phyloP scores from a whole-genome alignment of 2,329 filamentous ascomycete species.

The Aspergillus sclerotialis region DNA sequence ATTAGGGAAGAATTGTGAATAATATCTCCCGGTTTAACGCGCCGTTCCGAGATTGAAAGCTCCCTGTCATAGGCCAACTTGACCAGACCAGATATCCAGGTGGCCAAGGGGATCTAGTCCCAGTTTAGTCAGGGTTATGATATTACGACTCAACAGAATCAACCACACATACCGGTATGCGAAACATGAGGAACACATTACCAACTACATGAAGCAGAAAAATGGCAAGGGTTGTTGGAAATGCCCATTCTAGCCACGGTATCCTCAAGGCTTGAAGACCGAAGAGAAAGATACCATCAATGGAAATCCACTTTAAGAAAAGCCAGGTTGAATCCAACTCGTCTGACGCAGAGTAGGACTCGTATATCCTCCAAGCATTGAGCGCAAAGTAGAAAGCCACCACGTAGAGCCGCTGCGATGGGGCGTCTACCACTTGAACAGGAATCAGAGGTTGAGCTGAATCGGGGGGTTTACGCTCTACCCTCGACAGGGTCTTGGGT shows the following conservation, averaged over 20 bases:
- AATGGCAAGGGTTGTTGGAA: constrained; percentile 61
- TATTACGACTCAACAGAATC: not conserved
- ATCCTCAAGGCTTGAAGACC: constrained; percentile 80
- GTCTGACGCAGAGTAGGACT: constrained; percentile 73
- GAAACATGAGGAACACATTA: constrained; percentile 89
- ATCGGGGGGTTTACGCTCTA: constrained; percentile 13
- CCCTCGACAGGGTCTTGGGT: constrained; percentile 17
- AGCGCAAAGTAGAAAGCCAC: constrained; percentile 70
- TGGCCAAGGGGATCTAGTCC: constrained; percentile 60
- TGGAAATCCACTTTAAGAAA: constrained; percentile 86
- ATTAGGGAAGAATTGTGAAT: constrained; percentile 91
- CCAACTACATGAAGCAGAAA: constrained; percentile 65
- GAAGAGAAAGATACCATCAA: constrained; percentile 83
- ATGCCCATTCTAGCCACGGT: constrained; percentile 92
- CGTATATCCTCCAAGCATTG: constrained; percentile 77
- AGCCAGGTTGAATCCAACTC: constrained; percentile 82
- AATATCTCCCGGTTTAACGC: constrained; percentile 80
- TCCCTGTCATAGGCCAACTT: constrained; percentile 90
- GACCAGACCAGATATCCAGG: constrained; percentile 64
- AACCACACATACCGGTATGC: constrained; percentile 59
- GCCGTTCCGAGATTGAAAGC: constrained; percentile 84
- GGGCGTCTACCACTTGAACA: constrained; percentile 73
- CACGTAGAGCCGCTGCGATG: constrained; percentile 83
- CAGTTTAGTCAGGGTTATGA: constrained; percentile 1
- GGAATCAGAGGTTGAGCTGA: constrained; percentile 63